Conservation (phyloP, 1,284 basidiomycete species). For the Ustilago nuda region DNA sequence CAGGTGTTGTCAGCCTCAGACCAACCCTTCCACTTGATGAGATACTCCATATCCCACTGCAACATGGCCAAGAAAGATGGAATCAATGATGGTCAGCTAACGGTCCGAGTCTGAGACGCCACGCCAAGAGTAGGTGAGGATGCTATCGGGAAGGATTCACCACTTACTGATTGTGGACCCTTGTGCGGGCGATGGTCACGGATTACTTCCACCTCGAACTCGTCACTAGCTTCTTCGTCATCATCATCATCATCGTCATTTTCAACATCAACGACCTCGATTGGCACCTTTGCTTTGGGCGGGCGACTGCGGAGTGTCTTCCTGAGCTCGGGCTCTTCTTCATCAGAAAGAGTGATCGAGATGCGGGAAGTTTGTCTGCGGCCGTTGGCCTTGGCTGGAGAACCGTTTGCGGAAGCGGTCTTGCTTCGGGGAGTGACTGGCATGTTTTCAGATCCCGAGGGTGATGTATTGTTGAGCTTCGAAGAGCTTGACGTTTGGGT, state of each 20-base stretch:
- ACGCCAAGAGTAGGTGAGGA: neutral
- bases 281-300: slow-evolving; percentile 10
- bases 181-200: slow-evolving; percentile 27
- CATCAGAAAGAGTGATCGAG: slow-evolving; percentile 24
- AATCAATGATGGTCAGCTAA: neutral
- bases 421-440: slow-evolving; percentile 24
- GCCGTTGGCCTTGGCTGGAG: slow-evolving; percentile 30
- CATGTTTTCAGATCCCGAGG: slow-evolving; percentile 2
- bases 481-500: neutral
- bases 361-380: slow-evolving; percentile 8
- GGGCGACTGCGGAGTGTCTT: slow-evolving; percentile 7
- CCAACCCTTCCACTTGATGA: slow-evolving; percentile 56
- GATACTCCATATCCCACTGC: slow-evolving; percentile 39
- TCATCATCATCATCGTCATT: slow-evolving; percentile 22
- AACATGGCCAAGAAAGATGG: neutral
- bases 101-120: neutral
- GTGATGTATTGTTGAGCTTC: neutral
- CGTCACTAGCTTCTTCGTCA: slow-evolving; percentile 30
- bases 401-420: slow-evolving; percentile 26
- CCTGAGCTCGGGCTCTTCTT: slow-evolving; percentile 22
- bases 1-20: slow-evolving; percentile 49
- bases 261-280: slow-evolving; percentile 18
- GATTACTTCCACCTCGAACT: slow-evolving; percentile 50
- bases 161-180: slow-evolving; percentile 24
- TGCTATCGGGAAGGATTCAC: neutral